Base-by-base conservation (phyloP, 345 rosid genomes). In the Gossypium bickii region DNA sequence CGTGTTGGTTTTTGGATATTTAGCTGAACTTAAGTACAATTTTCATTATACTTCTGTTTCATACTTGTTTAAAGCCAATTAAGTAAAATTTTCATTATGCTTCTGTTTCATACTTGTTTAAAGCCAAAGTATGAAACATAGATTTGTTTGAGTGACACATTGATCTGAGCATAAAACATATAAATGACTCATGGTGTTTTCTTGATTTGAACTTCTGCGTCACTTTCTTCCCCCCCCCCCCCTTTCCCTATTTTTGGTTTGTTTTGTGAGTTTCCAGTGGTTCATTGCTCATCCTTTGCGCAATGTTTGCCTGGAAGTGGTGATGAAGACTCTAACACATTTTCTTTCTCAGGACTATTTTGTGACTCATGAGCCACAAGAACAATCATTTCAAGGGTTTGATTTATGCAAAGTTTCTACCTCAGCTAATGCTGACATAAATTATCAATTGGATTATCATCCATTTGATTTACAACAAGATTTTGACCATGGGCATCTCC, bases 391-490 rank as follows among this genome's bases (percentile, higher is more conserved):
- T 82, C 79, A 76, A 77, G 87, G 77, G 74, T 81, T 85, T 75
- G 85, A 84, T 82, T 81, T 81, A 76, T 81, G 80, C 84, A 78
- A 77, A 34, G 75, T 75, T 56, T 61, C 85, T 9, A 41, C 76
- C 53, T 80, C 76, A 72, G 77, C 75, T 71, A 58, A 80, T 71
- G 68, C 81, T 2, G 90, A 87, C 73, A 77, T 81, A 80, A 78
- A 83, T 72, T 76, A 84, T 47, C 89, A 79, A 74, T 70, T 85
- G 44, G 90, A 88, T 61, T 84, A 77, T 77, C 82, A 81, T 69
- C 80, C 80, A 66, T 86, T 86, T 75, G 82, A 81, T 73, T 63
- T 80, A 24, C 84, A 76, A 74, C 86, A 89, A 74, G 89, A 75
- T 56, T 71, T 88, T 68, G 76, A 81, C 64, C 82, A 79, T 47